phyloP scores from a whole-genome alignment of 2,329 filamentous ascomycete genomes.

The Sporothrix inflata region DNA sequence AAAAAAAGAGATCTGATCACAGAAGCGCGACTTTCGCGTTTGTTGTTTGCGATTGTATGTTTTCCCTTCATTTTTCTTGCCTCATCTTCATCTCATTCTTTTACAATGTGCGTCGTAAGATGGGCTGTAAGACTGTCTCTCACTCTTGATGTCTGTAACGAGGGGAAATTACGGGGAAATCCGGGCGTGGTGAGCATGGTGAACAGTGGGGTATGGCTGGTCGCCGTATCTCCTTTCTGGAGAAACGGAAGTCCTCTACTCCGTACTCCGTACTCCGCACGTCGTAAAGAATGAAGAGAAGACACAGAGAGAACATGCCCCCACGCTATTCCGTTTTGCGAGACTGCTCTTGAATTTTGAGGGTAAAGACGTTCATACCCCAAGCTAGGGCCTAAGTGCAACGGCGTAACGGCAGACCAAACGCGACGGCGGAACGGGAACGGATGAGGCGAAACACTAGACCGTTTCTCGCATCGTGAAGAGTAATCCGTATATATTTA shows the following conservation, averaged over 20 bases:
- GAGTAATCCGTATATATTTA: background rate
- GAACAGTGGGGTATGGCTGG: background rate
- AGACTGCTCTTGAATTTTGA: background rate
- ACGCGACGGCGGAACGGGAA: background rate
- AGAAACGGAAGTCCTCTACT: background rate
- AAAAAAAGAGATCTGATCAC: background rate
- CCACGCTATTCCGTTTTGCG: slow-evolving; percentile 3
- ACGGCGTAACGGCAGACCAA: background rate
- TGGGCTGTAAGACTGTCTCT: background rate
- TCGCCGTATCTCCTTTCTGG: background rate
- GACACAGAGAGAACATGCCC: background rate
- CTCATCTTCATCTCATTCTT: background rate
- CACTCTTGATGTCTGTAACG: background rate
- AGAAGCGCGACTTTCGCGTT: slow-evolving; percentile 11
- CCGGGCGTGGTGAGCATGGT: background rate
- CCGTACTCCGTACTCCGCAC: no score
- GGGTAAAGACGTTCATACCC: background rate
- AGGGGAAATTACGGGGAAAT: background rate
- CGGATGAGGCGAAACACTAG: background rate
- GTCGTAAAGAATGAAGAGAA: background rate
- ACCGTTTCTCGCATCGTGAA: no score
- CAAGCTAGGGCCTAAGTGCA: no score
- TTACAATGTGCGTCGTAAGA: background rate
- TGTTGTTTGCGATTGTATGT: background rate
- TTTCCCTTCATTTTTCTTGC: background rate